Base-by-base conservation (phyloP, 2,329 filamentous ascomycete genomes). In the Hymenoscyphus albidus region DNA sequence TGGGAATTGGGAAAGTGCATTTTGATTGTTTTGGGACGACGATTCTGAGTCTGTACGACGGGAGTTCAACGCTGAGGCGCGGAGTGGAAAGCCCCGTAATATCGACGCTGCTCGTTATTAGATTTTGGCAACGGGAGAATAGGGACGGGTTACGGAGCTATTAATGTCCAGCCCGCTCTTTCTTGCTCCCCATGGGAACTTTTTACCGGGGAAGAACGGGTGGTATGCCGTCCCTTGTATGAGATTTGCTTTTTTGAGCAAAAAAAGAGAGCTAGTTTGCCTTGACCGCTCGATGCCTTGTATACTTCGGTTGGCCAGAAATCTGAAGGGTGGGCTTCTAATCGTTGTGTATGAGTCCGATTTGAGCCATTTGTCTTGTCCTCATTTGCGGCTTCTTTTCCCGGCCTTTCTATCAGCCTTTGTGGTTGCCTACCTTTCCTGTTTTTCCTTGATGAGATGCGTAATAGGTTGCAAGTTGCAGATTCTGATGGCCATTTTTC, bases 331-430 rank as follows among this genome's bases (percentile, higher is more conserved):
- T n/a, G 22, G 9, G 22, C 44, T 51, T 51, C n/a, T 10, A n/a
- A 22, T 51, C 44, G 44, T 51, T 51, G 44, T 51, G 44, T 48
- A 22, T 51, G 9, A 10, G 44, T 18, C 44, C 18, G 44, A 10
- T 35, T 35, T 51, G 44, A 51, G 44, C 44, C n/a, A 51, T 51
- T 51, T 51, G 44, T 51, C 44, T 51, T 51, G 44, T 51, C 44
- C 44, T 12, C n/a, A 22, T 51, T 51, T 51, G 44, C 22, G 44
- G 44, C 18, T 22, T 51, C 22, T 10, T 4, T 12, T 7, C 22
- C 44, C n/a, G 44, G 44, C 18, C 44, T 51, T 51, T 51, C 44
- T 51, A 51, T 51, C 44, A 51, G 22, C 22, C 44, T 51, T 51
- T 51, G 44, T 51, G 44, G 44, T 22, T 51, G 44, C 44, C 44